A percentile compares a stretch with the other conserved stretches of the same genome.
These are phyloP conservation scores for Lachnellula suecica DNA, from an alignment of 2,329 filamentous ascomycete species.

Conservation along the genomic window DNA sequence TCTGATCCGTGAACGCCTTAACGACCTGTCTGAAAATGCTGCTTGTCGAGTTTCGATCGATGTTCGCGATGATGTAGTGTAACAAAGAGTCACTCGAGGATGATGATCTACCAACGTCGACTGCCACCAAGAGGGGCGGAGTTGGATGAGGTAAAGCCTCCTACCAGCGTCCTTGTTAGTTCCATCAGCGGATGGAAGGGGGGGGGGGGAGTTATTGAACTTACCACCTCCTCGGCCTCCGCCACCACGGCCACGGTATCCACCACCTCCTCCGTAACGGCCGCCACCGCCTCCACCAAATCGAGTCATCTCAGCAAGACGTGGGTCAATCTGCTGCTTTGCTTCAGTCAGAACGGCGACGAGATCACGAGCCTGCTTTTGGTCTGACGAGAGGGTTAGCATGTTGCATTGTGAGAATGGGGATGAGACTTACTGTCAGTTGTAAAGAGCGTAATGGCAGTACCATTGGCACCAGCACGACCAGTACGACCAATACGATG, in stretches of 20 bases:
- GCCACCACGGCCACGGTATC: constrained; percentile 60
- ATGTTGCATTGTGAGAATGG: constrained; percentile 13
- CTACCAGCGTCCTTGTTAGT: constrained; percentile 38
- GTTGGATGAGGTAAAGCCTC: constrained; percentile 57
- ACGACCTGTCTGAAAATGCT: constrained; percentile 31
- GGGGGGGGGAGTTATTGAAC: constrained; percentile 20
- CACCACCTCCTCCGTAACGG: constrained; percentile 26
- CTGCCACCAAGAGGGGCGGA: constrained; percentile 53
- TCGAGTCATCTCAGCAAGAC: constrained; percentile 92
- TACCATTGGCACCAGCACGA: constrained; percentile 90
- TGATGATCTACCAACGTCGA: constrained; percentile 51
- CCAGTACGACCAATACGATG: constrained; percentile 96
- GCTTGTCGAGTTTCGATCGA: constrained; percentile 7
- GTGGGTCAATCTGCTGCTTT: constrained; percentile 96
- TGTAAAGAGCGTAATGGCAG: constrained; percentile 97
- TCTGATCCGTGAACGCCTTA: constrained; percentile 31
- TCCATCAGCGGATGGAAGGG: constrained; percentile 35
- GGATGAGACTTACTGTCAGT: constrained; percentile 82
- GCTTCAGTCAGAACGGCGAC: constrained; percentile 90
- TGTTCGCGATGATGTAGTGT: constrained; percentile 7
- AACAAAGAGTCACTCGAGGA: constrained; percentile 18
- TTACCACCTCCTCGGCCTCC: constrained; percentile 54
- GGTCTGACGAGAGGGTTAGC: constrained; percentile 52
- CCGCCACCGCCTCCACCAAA: constrained; percentile 63
- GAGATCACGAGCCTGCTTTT: constrained; percentile 95